These are phyloP conservation scores for Jamesozyma rosinii DNA, from an alignment of 805 yeast genomes.

Conservation along the genomic window DNA sequence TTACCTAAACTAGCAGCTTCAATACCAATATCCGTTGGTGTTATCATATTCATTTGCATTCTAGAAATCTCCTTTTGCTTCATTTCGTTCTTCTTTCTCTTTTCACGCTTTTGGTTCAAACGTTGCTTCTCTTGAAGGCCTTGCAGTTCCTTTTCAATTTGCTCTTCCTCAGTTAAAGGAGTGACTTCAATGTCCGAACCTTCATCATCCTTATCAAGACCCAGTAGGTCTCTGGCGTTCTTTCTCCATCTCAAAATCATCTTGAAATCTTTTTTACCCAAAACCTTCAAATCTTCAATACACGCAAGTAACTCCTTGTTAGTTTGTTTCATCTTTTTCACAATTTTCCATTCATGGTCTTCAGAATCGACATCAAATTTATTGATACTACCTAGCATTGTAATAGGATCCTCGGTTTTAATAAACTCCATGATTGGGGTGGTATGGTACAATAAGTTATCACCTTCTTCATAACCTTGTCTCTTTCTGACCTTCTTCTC, in stretches of 20 bases:
- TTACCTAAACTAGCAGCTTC: conserved; percentile 80
- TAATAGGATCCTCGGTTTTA: conserved; percentile 72
- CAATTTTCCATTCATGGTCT: conserved; percentile 62
- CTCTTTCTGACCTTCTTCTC: conserved; percentile 83
- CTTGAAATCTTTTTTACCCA: conserved; percentile 91
- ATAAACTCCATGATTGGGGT: conserved; percentile 74
- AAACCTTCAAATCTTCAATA: conserved; percentile 81
- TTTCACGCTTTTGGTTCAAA: conserved; percentile 65
- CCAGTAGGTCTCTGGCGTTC: conserved; percentile 69
- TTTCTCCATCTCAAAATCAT: conserved; percentile 79
- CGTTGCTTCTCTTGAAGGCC: conserved; percentile 64
- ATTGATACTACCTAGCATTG: conserved; percentile 64
- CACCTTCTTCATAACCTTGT: conserved; percentile 96
- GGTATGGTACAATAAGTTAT: conserved; percentile 60
- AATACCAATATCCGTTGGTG: conserved; percentile 85
- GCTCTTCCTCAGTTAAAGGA: conserved; percentile 76
- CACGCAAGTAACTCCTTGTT: conserved; percentile 74
- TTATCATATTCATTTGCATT: conserved; percentile 93
- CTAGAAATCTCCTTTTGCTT: conserved; percentile 82
- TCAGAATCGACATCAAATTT: conserved; percentile 47
- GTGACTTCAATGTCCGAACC: conserved; percentile 51
- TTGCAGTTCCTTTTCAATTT: conserved; percentile 75
- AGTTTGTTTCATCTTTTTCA: conserved; percentile 66
- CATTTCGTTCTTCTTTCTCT: conserved; percentile 67
- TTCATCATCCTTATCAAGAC: conserved; percentile 47